Evolutionary conservation across 148 eudicot genomes (phyloP).

Genomic region (Chenopodium formosanum): DNA sequence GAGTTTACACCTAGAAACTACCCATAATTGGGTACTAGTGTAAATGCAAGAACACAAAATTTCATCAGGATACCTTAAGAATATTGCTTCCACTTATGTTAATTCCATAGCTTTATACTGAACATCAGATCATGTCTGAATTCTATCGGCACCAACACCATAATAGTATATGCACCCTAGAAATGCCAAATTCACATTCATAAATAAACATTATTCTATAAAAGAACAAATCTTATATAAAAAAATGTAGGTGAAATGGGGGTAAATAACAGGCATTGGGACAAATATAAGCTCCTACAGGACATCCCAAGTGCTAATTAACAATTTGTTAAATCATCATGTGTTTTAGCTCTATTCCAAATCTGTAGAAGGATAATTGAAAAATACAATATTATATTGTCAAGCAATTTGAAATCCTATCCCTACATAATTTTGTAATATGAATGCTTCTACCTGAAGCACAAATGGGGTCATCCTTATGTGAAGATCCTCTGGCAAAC

Average conservation of each 20-base stretch:
- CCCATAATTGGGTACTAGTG: too few relatives aligned
- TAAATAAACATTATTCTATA: neutral
- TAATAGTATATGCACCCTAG: conserved; percentile 94
- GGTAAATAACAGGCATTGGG: conserved; percentile 61
- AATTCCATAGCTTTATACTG: conserved; percentile 97
- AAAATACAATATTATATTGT: too few relatives aligned
- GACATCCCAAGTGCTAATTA: conserved; percentile 98
- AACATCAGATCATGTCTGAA: conserved; percentile 63
- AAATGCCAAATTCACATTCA: neutral
- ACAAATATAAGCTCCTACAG: conserved; percentile 94
- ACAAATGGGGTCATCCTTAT: neutral
- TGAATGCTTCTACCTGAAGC: neutral
- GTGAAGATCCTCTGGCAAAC: neutral
- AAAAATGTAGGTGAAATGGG: neutral
- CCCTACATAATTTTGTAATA: neutral
- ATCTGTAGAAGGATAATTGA: conserved; percentile 40
- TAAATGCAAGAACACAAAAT: too few relatives aligned
- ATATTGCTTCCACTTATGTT: conserved; percentile 73
- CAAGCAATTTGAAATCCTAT: neutral
- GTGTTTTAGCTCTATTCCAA: conserved; percentile 95
- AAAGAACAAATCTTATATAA: neutral
- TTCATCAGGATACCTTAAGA: too few relatives aligned
- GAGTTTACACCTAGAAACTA: too few relatives aligned
- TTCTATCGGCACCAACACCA: conserved; percentile 95
- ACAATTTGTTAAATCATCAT: conserved; percentile 77